Percentiles rank a stretch among this genome's conserved stretches.
These are phyloP conservation scores for Apiospora sp. DNA, from an alignment of 2,329 filamentous ascomycete species.

Conservation along the genomic window DNA sequence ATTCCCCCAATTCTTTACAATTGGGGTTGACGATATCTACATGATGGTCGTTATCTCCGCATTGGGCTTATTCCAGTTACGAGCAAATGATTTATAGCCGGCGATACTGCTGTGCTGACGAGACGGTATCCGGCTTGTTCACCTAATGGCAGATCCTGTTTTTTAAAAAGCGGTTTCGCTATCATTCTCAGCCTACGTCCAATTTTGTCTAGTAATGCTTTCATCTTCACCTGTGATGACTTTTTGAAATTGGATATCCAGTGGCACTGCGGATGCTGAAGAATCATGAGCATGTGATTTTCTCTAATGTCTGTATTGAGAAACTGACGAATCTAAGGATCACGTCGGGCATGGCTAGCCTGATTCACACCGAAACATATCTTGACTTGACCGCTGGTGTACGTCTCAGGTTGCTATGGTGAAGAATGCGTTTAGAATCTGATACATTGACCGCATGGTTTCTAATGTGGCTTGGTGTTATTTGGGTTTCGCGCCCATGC, in stretches of 20 bases:
- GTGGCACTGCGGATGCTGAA: background rate
- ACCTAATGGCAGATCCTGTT: background rate
- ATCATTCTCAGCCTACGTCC: background rate
- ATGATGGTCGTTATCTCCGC: background rate
- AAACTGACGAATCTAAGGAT: background rate
- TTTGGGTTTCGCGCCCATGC: background rate
- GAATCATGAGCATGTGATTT: background rate
- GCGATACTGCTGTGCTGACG: background rate
- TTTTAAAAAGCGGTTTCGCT: background rate
- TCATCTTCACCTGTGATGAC: background rate
- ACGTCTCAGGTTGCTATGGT: background rate
- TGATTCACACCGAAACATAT: background rate
- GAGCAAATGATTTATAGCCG: background rate
- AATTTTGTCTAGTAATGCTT: background rate
- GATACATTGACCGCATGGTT: no score
- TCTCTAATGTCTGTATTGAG: background rate
- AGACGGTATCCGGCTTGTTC: background rate
- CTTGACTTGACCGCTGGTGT: background rate
- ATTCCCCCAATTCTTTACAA: slow-evolving; percentile 11
- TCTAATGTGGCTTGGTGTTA: background rate
- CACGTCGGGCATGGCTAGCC: background rate
- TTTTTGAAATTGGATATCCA: background rate
- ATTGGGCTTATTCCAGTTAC: background rate
- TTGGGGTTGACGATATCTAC: slow-evolving; percentile 7
- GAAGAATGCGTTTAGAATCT: no score